Evolutionary conservation across 176 grass and related monocot genomes (phyloP), one percentile per base, ranked within the genome.

Genomic region (Puya raimondii): DNA sequence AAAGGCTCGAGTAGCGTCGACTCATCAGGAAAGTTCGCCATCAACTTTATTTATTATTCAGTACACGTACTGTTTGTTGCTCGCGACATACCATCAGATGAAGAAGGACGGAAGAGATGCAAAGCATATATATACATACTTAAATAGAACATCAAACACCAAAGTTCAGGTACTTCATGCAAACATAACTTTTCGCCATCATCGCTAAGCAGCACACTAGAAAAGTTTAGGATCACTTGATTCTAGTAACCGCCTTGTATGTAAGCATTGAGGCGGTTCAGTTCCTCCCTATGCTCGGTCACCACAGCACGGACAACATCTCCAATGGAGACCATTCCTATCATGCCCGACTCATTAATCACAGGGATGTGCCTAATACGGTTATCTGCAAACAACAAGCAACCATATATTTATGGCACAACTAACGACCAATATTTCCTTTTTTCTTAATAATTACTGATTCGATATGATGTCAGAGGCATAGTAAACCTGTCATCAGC

Each of bases 241-340:
- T 16, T 69, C 66, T 93, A 99, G 82, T 99, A 99, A 17, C 95
- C 87, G 2, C 94, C 95, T 82, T 94, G 95, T 65, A 99, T 93
- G 74, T 70, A 99, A 70, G 85, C 82, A 25, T 88, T 99, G 51
- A 99, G 95, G 80, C 90, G 90, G 84, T 75, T 82, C 73, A 99
- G 89, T 70, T 99, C 90, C 85, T 93, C 84, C 48, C 83, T 74
- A 73, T 99, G 90, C 84, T 99, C 95, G 14, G 13, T 71, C 20
- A 99, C 95, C 76, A 99, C 95, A 0, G 95, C 82, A 2, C 90
- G 87, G 54, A 99, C 95, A 10, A 94, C 85, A 50, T 99, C 95
- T 0, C 95, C 95, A 4, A 99, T 93, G 49, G 95, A 99, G n/a
- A 99, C 95, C 95, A 99, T 99, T 72, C 95, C 90, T 20, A 93